phyloP scores from a whole-genome alignment of 257 asterid species.

The Nicotiana sylvestris region DNA sequence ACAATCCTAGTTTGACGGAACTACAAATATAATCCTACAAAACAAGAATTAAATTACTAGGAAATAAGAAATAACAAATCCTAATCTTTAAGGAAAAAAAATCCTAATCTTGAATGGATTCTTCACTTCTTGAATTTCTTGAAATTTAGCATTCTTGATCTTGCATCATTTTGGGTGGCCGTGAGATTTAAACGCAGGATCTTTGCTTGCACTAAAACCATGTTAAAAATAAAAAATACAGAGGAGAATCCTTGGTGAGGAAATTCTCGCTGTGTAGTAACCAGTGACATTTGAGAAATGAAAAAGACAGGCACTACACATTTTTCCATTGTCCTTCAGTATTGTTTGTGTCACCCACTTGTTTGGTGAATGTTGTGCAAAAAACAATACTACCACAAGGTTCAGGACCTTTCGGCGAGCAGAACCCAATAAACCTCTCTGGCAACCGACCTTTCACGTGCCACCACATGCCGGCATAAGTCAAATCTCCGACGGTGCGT shows the following conservation, averaged over 20 bases:
- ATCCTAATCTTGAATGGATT: no score
- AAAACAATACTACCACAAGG: not conserved
- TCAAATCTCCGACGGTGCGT: not conserved
- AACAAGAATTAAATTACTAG: no score
- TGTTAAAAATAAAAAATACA: not conserved
- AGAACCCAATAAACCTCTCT: not conserved
- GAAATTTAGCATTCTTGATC: no score
- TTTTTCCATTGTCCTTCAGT: not conserved
- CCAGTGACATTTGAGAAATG: not conserved
- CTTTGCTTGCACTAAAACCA: not conserved
- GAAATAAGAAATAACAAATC: no score
- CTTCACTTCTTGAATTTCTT: no score
- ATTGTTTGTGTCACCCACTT: not conserved
- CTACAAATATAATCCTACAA: no score
- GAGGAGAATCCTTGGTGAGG: not conserved
- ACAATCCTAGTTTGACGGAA: no score
- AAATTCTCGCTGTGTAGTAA: not conserved
- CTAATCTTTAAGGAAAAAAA: no score
- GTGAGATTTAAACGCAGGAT: not conserved
- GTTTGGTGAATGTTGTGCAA: not conserved
- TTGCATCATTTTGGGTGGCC: not conserved
- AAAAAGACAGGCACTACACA: not conserved
- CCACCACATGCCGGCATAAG: not conserved
- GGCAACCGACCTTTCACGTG: not conserved
- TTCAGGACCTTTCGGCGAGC: not conserved